phyloP scores from a whole-genome alignment of 768 basidiomycete species.

The Boletus rubescentipes region DNA sequence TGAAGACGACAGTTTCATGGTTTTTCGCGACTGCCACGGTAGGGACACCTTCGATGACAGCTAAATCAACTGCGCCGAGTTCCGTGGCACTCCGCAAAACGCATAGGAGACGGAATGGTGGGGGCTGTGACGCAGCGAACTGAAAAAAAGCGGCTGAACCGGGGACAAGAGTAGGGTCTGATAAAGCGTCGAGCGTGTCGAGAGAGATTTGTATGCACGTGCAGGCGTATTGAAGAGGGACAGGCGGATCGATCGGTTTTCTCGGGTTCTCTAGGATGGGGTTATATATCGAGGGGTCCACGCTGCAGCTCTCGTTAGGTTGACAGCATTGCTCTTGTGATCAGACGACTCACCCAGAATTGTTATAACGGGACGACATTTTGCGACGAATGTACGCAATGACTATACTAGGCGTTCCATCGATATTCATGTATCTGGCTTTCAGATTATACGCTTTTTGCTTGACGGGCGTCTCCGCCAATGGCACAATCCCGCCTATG shows the following conservation, averaged over 20 bases:
- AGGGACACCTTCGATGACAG: slow-evolving; percentile 41
- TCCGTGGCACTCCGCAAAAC: slow-evolving; percentile 36
- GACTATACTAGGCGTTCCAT: slow-evolving; percentile 49
- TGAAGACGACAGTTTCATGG: slow-evolving; percentile 41
- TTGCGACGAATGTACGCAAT: slow-evolving; percentile 52
- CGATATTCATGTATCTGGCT: slow-evolving; percentile 57
- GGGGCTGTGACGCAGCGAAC: slow-evolving; percentile 34
- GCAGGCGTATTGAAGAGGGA: slow-evolving; percentile 46
- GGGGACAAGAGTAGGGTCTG: slow-evolving; percentile 41
- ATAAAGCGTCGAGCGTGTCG: slow-evolving; percentile 42
- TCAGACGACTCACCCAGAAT: slow-evolving; percentile 15
- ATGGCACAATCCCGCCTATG: slow-evolving; percentile 37
- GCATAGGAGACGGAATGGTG: slow-evolving; percentile 43
- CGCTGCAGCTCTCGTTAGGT: slow-evolving; percentile 17
- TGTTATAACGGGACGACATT: slow-evolving; percentile 14
- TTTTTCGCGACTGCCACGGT: slow-evolving; percentile 44
- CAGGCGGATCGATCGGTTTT: slow-evolving; percentile 41
- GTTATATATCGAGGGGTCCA: slow-evolving; percentile 34
- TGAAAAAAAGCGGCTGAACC: slow-evolving; percentile 39
- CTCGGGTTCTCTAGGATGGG: slow-evolving; percentile 32
- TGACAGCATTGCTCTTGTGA: neutral
- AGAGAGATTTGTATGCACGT: slow-evolving; percentile 43
- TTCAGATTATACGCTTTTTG: slow-evolving; percentile 56
- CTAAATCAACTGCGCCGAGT: slow-evolving; percentile 42
- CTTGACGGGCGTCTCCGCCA: slow-evolving; percentile 50